A percentile compares a stretch with the other conserved stretches of the same genome.
Evolutionary conservation across 768 basidiomycete genomes (phyloP).

Genomic region (Russula lepida): DNA sequence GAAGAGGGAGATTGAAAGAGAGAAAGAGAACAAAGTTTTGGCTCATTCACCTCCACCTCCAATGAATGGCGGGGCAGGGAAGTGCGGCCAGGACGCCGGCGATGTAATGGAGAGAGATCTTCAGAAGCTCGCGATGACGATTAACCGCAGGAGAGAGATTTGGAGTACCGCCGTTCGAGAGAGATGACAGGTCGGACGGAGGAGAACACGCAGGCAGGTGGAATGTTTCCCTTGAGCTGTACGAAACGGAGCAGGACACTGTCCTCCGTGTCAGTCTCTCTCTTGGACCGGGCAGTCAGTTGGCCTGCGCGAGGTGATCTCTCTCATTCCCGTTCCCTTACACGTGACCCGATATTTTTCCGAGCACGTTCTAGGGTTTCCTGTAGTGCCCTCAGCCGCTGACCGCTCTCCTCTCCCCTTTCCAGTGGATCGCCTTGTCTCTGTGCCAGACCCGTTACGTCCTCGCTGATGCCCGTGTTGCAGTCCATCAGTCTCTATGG

Average conservation of each 20-base stretch:
- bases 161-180: not conserved
- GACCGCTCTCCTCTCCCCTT: not conserved
- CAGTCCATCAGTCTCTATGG: not conserved
- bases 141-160: not conserved
- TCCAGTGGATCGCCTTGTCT: not conserved
- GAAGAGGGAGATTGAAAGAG: not conserved
- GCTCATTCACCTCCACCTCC: slow-evolving; percentile 15
- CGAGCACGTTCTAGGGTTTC: not conserved
- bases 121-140: not conserved
- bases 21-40: not conserved
- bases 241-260: not conserved
- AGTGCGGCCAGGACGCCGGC: not conserved
- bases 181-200: not conserved
- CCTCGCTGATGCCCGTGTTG: too few species aligned
- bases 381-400: not conserved
- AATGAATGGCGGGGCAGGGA: not conserved
- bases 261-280: not conserved
- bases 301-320: not conserved
- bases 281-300: not conserved
- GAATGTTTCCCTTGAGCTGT: not conserved
- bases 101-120: not conserved
- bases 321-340: not conserved
- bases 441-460: not conserved
- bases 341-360: slow-evolving; percentile 17
- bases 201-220: not conserved